Conservation (phyloP, 805 yeast genomes). For the Saccharomycopsis oosterbeekiorum region DNA sequence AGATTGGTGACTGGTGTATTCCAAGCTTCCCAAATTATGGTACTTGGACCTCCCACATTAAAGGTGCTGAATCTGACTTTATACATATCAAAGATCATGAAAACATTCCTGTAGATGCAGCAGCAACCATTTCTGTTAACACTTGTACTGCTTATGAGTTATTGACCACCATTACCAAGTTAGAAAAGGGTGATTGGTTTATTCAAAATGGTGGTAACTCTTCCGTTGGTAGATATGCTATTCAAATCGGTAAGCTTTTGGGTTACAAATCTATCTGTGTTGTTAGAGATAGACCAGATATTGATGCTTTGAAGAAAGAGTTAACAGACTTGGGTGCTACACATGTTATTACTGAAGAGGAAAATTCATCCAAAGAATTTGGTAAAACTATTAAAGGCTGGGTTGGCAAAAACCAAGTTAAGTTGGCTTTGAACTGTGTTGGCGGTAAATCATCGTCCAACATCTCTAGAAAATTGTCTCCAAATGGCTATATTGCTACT, state of each 20-base stretch:
- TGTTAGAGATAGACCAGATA: slow-evolving; percentile 74
- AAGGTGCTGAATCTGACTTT: slow-evolving; percentile 42
- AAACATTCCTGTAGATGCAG: slow-evolving; percentile 46
- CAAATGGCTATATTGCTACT: slow-evolving; percentile 71
- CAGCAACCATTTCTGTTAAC: slow-evolving; percentile 86
- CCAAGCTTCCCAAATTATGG: slow-evolving; percentile 76
- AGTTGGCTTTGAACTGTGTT: slow-evolving; percentile 81
- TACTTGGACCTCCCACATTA: slow-evolving; percentile 83
- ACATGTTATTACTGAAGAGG: slow-evolving; percentile 80
- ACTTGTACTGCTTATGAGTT: slow-evolving; percentile 88
- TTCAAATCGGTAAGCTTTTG: slow-evolving; percentile 71
- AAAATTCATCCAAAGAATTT: slow-evolving; percentile 61
- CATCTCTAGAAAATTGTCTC: slow-evolving; percentile 70
- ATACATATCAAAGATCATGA: slow-evolving; percentile 41
- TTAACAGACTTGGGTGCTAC: slow-evolving; percentile 71
- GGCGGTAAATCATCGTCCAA: slow-evolving; percentile 84
- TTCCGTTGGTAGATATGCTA: slow-evolving; percentile 86
- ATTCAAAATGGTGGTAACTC: slow-evolving; percentile 96
- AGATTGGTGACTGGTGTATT: slow-evolving; percentile 79
- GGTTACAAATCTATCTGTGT: slow-evolving; percentile 82
- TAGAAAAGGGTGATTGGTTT: slow-evolving; percentile 54
- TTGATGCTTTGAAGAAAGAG: slow-evolving; percentile 42
- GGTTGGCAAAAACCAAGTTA: slow-evolving; percentile 33
- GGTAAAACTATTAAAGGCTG: slow-evolving; percentile 37
- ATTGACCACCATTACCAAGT: slow-evolving; percentile 46